Evolutionary conservation across 164 flowering plant genomes (phyloP), one percentile per base, ranked within the genome.

Genomic region (Nymphaea colorata): DNA sequence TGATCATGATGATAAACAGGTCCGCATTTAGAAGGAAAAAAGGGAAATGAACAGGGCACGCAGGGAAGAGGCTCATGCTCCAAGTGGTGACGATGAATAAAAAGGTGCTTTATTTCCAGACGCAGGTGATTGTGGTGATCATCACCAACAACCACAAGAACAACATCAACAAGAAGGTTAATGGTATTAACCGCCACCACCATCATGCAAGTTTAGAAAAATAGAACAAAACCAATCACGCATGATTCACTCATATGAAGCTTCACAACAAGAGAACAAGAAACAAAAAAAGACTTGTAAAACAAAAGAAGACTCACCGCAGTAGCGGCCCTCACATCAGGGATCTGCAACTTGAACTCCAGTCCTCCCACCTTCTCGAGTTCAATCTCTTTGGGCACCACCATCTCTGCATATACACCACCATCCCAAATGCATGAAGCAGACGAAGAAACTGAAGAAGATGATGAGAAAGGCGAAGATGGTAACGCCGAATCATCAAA

Each of bases 331-430:
- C 77, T 67, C 44, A 81, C 62, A 65, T 87, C 82, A 3, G 89
- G 89, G 64, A 80, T 42, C 66, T 83, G 89, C 65, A 84, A 70
- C 6, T 75, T 73, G 51, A 87, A 80, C 72, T 83, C 76, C 47
- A 72, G 64, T 66, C 75, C 47, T 15, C 72, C 57, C 15, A 70
- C 82, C 72, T 81, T 80, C 0, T 79, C 74, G 18, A 79, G 64
- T 66, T 77, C 80, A 4, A 75, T 41, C 72, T 73, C 81, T 67
- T 83, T 83, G 43, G 90, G 76, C 61, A 82, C 70, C 77, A 78
- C 69, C 77, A 79, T 60, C 36, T 69, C 77, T 16, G 82, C 81
- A 70, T 74, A 83, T 4, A 79, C 83, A 74, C 82, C 90, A 1
- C 78, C 89, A 8, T 4, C 57, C 57, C 57, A 51, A 51, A 51